Conservation (phyloP, 2,329 filamentous ascomycete genomes). For the Talaromyces marneffei region DNA sequence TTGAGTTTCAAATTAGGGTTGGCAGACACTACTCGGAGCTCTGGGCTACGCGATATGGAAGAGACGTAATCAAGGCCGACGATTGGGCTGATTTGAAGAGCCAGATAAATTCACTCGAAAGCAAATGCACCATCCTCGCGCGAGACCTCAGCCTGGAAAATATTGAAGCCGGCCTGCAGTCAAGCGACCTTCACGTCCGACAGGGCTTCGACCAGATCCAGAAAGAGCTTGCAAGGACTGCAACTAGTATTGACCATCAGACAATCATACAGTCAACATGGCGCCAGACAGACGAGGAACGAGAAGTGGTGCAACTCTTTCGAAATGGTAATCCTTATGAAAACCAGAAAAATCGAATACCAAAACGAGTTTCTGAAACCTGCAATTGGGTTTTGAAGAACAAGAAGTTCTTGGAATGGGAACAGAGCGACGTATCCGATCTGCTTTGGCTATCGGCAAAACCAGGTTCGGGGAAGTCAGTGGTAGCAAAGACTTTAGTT, state of each 20-base stretch:
- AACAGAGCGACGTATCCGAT: not conserved
- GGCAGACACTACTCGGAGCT: not conserved
- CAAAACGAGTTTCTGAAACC: not conserved
- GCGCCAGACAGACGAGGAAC: constrained; percentile 4
- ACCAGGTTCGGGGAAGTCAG: constrained; percentile 42
- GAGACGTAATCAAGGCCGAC: not conserved
- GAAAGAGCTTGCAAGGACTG: not conserved
- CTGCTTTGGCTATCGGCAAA: constrained; percentile 24
- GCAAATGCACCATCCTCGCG: not conserved
- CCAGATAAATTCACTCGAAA: not conserved
- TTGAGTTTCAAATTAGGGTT: not conserved
- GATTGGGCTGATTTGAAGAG: not conserved
- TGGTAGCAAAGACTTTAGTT: constrained; percentile 32
- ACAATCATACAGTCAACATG: not conserved
- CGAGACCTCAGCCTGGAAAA: not conserved
- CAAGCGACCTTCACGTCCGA: not conserved
- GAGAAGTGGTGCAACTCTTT: not conserved
- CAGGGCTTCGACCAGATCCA: not conserved
- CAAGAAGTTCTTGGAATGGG: constrained; percentile 4
- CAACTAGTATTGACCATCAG: not conserved
- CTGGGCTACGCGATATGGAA: not conserved
- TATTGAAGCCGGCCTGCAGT: not conserved
- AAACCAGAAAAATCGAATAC: constrained; percentile 1
- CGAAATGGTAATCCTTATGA: not conserved
- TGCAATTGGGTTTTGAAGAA: constrained; percentile 3